Evolutionary conservation across 768 basidiomycete species (phyloP).

Genomic region (Xerocomellus dryophilus): DNA sequence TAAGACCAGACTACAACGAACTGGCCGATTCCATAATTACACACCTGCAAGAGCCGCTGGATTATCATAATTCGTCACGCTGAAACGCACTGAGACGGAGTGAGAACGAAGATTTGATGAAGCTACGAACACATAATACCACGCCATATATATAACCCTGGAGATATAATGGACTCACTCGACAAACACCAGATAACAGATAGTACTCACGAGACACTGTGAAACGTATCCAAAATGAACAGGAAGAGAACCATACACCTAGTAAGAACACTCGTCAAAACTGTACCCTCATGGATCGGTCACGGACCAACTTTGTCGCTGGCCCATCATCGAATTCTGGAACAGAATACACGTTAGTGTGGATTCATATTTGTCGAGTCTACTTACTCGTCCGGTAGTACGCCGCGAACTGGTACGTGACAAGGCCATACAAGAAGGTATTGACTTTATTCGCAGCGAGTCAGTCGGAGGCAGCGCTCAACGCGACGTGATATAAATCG

Average conservation of each 20-base stretch:
- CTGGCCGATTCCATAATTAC: not conserved
- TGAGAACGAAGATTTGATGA: no score
- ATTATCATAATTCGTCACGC: slow-evolving; percentile 15
- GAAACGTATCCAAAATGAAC: slow-evolving; percentile 20
- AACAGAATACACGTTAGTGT: not conserved
- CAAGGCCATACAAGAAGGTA: slow-evolving; percentile 40
- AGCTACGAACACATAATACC: slow-evolving; percentile 15
- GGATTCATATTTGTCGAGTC: not conserved
- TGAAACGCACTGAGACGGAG: not conserved
- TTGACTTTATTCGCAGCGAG: slow-evolving; percentile 12
- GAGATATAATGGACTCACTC: not conserved
- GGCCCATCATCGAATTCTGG: slow-evolving; percentile 18
- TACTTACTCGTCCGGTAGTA: slow-evolving; percentile 31
- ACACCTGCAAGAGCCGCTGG: slow-evolving; percentile 11
- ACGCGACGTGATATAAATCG: not conserved
- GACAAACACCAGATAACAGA: not conserved
- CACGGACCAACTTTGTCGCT: slow-evolving; percentile 1
- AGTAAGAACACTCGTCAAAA: not conserved
- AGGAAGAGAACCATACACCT: slow-evolving; percentile 20
- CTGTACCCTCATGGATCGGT: not conserved
- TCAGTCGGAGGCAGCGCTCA: not conserved
- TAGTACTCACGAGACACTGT: slow-evolving; percentile 16
- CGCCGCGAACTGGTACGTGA: slow-evolving; percentile 41
- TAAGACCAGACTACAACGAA: not conserved
- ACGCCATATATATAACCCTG: slow-evolving; percentile 22